A percentile compares a stretch with the other conserved stretches of the same genome.
These are phyloP conservation scores for Plectranthus barbatus DNA, from an alignment of 257 asterid genomes.

Conservation along the genomic window DNA sequence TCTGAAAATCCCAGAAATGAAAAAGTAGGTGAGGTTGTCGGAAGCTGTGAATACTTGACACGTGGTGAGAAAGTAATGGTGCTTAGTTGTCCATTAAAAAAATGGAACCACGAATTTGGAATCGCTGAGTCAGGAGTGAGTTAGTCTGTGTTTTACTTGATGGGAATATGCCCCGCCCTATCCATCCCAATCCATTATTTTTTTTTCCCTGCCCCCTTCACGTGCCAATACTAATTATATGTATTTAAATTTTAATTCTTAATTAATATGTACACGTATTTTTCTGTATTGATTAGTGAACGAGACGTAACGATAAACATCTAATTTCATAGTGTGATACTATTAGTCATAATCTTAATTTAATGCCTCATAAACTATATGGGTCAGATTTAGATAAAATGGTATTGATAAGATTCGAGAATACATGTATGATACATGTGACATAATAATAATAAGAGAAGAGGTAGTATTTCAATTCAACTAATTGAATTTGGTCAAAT, in stretches of 20 bases:
- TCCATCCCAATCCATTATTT: background rate
- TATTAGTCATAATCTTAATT: background rate
- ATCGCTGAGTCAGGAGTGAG: constrained; percentile 38
- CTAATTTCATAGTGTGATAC: no score
- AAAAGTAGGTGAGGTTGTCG: background rate
- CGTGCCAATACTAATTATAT: background rate
- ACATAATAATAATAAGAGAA: no score
- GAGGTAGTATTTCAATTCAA: no score
- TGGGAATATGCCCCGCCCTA: constrained; percentile 11
- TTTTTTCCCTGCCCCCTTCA: background rate
- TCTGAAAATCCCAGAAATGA: background rate
- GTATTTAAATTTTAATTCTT: no score
- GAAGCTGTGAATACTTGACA: background rate
- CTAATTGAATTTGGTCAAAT: no score
- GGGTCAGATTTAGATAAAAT: background rate
- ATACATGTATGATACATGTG: no score
- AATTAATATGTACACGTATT: no score
- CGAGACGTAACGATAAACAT: no score
- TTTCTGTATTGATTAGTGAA: no score
- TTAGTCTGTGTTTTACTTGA: background rate
- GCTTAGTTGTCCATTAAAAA: background rate
- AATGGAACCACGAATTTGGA: constrained; percentile 16
- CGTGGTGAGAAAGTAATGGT: constrained; percentile 4
- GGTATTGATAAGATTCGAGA: background rate
- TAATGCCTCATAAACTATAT: background rate